Percentiles rank a stretch among this genome's conserved stretches.
Evolutionary conservation across 2,329 filamentous ascomycete genomes (phyloP).

Genomic region (Sporothrix schenckii): DNA sequence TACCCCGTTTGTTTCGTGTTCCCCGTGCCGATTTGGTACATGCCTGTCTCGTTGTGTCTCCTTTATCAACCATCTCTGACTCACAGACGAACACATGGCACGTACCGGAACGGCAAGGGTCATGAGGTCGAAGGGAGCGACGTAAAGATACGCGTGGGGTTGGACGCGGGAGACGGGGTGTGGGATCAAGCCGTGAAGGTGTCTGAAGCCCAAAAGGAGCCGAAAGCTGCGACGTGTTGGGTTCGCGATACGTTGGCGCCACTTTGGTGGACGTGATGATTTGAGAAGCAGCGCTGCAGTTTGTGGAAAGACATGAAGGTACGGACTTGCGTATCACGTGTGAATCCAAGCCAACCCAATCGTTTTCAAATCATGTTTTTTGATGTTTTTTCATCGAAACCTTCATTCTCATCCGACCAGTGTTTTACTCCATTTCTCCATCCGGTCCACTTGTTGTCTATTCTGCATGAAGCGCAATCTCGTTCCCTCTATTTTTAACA

Average conservation of each 20-base stretch:
- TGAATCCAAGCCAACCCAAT: too few relatives aligned
- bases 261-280: slow-evolving; percentile 24
- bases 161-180: slow-evolving; percentile 11
- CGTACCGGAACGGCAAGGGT: background rate
- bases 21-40: background rate
- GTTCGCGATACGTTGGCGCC: slow-evolving; percentile 24
- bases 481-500: slow-evolving; percentile 10
- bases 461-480: background rate
- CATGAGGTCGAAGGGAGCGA: too few relatives aligned
- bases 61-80: slow-evolving; percentile 19
- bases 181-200: too few relatives aligned
- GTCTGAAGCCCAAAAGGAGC: background rate
- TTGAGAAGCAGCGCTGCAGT: background rate
- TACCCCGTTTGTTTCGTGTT: slow-evolving; percentile 3
- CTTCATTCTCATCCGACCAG: too few relatives aligned
- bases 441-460: background rate
- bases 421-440: background rate
- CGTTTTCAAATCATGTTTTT: too few relatives aligned
- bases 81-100: slow-evolving; percentile 31
- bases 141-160: slow-evolving; percentile 10
- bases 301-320: background rate
- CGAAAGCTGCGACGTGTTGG: slow-evolving; percentile 12
- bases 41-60: slow-evolving; percentile 1
- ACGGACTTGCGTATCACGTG: background rate
- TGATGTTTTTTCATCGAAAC: too few relatives aligned